phyloP scores from a whole-genome alignment of 169 alveolate genomes.

The Amoebophrya sp. region DNA sequence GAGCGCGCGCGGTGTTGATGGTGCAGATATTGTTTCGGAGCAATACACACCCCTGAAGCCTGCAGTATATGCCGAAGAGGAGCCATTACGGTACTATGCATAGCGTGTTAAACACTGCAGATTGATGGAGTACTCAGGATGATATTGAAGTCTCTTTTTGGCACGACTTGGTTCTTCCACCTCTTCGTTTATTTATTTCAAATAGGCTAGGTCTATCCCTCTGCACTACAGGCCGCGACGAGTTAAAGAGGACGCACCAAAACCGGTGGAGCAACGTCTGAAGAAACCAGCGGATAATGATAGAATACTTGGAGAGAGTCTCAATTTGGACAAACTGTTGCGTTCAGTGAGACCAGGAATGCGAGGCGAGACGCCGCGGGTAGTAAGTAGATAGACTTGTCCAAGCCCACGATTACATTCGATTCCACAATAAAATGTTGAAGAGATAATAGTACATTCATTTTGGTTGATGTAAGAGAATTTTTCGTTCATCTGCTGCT shows the following conservation, averaged over 20 bases:
- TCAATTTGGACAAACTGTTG: background rate
- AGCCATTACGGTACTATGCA: too few species aligned
- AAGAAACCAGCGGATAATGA: background rate
- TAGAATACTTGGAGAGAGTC: background rate
- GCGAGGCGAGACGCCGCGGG: conserved; percentile 21
- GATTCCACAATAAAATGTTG: background rate
- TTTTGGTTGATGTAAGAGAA: background rate
- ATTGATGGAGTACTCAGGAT: too few species aligned
- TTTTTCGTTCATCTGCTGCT: too few species aligned
- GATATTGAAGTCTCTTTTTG: too few species aligned
- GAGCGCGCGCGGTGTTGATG: too few species aligned
- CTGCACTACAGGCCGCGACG: background rate
- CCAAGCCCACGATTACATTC: background rate
- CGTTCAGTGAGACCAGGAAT: background rate
- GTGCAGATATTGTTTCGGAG: too few species aligned
- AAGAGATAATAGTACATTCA: background rate
- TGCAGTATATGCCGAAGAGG: too few species aligned
- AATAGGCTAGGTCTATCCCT: background rate
- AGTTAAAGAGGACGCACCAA: background rate
- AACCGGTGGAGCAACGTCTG: background rate
- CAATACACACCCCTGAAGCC: too few species aligned
- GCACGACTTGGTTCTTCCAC: background rate
- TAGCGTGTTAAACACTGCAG: too few species aligned
- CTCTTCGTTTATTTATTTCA: background rate
- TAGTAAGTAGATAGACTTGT: too few species aligned